phyloP scores from a whole-genome alignment of 2,329 filamentous ascomycete species.

The Claviceps humidiphila region DNA sequence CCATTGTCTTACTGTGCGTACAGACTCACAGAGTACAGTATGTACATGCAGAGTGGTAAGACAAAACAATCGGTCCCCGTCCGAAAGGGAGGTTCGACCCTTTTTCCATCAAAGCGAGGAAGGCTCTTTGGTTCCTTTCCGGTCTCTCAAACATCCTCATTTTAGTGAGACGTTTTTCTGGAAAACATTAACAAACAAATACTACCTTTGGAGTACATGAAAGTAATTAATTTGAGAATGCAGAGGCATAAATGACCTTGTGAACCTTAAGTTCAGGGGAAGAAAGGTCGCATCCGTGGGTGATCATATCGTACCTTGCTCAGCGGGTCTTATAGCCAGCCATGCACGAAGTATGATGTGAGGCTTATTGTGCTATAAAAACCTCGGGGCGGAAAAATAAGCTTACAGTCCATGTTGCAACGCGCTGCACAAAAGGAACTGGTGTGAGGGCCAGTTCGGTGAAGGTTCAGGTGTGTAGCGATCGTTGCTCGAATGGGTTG shows the following conservation, averaged over 20 bases:
- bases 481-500: neutral
- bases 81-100: neutral
- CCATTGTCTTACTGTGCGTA: neutral
- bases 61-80: neutral
- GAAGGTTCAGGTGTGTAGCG: neutral
- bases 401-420: neutral
- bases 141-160: neutral
- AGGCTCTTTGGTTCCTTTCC: neutral
- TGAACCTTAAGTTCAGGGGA: too few relatives aligned
- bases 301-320: neutral
- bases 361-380: neutral
- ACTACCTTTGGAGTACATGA: too few relatives aligned
- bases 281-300: neutral
- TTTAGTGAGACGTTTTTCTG: neutral
- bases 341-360: neutral
- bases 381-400: neutral
- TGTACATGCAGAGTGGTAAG: neutral
- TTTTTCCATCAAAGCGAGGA: too few relatives aligned
- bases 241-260: too few relatives aligned
- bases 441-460: neutral
- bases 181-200: neutral
- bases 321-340: neutral
- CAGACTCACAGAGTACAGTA: too few relatives aligned
- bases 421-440: neutral
- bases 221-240: too few relatives aligned